A percentile compares a stretch with the other conserved stretches of the same genome.
These are phyloP conservation scores for Coemansia sp. DNA, from an alignment of 192 early-diverging fungal genomes.

Conservation along the genomic window DNA sequence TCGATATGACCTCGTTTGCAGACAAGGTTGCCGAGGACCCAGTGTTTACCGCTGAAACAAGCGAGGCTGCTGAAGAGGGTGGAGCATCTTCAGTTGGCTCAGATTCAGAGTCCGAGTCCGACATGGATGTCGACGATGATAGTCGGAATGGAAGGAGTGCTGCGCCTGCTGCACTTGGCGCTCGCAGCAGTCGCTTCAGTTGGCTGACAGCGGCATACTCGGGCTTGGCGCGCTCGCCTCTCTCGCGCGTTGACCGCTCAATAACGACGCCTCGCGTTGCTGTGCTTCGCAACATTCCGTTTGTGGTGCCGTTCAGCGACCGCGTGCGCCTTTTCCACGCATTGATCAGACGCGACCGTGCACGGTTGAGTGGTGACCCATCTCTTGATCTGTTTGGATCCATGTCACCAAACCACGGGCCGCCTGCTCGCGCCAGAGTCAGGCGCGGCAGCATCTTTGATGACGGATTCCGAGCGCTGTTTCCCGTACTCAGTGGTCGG, in stretches of 20 bases:
- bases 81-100: not conserved
- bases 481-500: conserved; percentile 57
- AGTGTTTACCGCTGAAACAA: conserved; percentile 30
- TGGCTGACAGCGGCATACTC: conserved; percentile 60
- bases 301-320: conserved; percentile 90
- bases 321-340: conserved; percentile 85
- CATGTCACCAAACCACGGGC: not conserved
- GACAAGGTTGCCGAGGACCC: conserved; percentile 54
- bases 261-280: conserved; percentile 50
- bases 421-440: conserved; percentile 60
- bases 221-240: conserved; percentile 36
- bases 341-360: conserved; percentile 72
- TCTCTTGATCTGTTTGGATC: conserved; percentile 20
- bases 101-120: conserved; percentile 29
- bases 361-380: conserved; percentile 17
- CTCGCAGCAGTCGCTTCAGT: conserved; percentile 44
- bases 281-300: conserved; percentile 84
- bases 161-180: conserved; percentile 5
- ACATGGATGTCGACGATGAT: not conserved
- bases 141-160: not conserved
- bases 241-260: conserved; percentile 19
- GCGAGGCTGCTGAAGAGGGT: not conserved
- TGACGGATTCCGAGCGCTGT: conserved; percentile 82
- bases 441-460: conserved; percentile 84
- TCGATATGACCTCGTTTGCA: conserved; percentile 55